Evolutionary conservation across 306 rosid genomes (phyloP).

Genomic region (Dryas alaskensis): DNA sequence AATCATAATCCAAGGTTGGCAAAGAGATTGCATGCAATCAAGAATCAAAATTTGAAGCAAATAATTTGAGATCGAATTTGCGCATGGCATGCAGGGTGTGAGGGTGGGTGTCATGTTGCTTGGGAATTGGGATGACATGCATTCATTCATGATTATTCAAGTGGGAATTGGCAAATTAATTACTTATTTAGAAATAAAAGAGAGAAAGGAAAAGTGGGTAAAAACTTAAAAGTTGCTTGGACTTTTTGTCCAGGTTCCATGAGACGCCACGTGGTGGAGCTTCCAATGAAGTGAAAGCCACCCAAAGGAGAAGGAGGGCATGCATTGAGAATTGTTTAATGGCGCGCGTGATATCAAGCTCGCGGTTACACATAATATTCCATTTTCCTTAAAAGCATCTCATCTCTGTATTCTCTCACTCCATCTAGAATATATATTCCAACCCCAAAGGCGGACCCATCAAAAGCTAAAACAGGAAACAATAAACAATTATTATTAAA

Average conservation of each 20-base stretch:
- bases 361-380: slow-evolving; percentile 40
- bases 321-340: slow-evolving; percentile 17
- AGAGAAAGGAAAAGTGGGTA: slow-evolving; percentile 16
- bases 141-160: slow-evolving; percentile 10
- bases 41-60: too few species aligned
- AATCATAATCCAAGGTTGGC: too few species aligned
- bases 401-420: too few species aligned
- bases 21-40: too few species aligned
- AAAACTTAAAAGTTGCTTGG: slow-evolving; percentile 33
- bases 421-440: too few species aligned
- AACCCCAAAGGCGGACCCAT: neutral
- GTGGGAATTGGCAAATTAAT: slow-evolving; percentile 6
- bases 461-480: neutral
- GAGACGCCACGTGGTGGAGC: slow-evolving; percentile 43
- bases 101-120: neutral
- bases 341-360: slow-evolving; percentile 32
- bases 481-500: slow-evolving; percentile 1
- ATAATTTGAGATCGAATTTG: too few species aligned
- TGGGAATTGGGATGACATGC: slow-evolving; percentile 15
- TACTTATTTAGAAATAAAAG: too few species aligned
- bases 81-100: too few species aligned
- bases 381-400: slow-evolving; percentile 33
- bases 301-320: neutral
- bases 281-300: slow-evolving; percentile 17
- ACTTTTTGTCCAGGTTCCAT: slow-evolving; percentile 45